Conservation (phyloP, 257 asterid species). For the Jacaranda copaia region DNA sequence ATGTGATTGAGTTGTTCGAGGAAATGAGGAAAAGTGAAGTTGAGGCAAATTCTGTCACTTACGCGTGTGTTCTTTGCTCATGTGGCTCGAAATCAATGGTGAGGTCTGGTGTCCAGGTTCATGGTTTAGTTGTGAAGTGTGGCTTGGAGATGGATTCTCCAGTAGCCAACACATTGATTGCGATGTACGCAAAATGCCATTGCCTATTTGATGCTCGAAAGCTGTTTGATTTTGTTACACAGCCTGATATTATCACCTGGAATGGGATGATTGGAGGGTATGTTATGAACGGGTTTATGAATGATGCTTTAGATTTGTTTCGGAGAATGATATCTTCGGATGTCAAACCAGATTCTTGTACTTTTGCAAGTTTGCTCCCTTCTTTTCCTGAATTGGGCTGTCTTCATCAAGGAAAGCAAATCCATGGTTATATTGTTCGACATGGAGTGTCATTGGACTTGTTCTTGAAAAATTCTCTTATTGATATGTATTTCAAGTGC, state of each 20-base stretch:
- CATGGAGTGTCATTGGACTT: slow-evolving; percentile 62
- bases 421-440: slow-evolving; percentile 72
- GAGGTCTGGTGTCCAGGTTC: slow-evolving; percentile 66
- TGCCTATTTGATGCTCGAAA: slow-evolving; percentile 61
- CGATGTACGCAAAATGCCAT: slow-evolving; percentile 78
- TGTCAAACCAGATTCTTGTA: slow-evolving; percentile 72
- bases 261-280: slow-evolving; percentile 88
- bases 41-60: slow-evolving; percentile 68
- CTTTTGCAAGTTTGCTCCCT: slow-evolving; percentile 87
- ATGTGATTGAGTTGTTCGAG: slow-evolving; percentile 60
- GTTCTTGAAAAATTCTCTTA: slow-evolving; percentile 82
- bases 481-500: slow-evolving; percentile 86
- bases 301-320: slow-evolving; percentile 63
- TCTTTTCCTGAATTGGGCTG: slow-evolving; percentile 55
- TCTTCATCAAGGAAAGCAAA: slow-evolving; percentile 63
- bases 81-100: slow-evolving; percentile 66
- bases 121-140: slow-evolving; percentile 59
- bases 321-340: slow-evolving; percentile 53
- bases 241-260: slow-evolving; percentile 67
- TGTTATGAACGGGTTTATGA: slow-evolving; percentile 72
- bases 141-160: slow-evolving; percentile 71
- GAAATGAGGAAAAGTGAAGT: slow-evolving; percentile 64
- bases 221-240: slow-evolving; percentile 56
- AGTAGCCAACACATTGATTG: slow-evolving; percentile 73
- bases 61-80: slow-evolving; percentile 65